Conservation (phyloP, 306 rosid genomes). For the Quercus berberidifolia region DNA sequence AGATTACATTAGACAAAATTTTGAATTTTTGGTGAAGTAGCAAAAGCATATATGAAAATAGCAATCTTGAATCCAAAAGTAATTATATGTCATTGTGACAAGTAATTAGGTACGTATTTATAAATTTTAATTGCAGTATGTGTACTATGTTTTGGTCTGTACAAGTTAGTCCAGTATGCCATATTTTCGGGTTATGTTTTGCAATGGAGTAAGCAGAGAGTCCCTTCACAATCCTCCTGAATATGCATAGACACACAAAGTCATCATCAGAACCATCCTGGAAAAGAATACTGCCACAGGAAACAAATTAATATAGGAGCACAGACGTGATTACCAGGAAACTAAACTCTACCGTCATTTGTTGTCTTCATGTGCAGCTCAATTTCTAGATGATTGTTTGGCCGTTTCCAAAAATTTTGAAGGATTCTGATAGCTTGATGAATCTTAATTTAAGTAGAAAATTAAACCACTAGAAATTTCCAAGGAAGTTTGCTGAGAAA, state of each 20-base stretch:
- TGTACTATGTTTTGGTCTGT: too few species aligned
- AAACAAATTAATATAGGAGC: slow-evolving; percentile 32
- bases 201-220: slow-evolving; percentile 69
- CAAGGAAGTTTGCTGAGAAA: slow-evolving; percentile 12
- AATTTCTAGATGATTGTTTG: slow-evolving; percentile 71
- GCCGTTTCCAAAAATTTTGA: slow-evolving; percentile 93
- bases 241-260: slow-evolving; percentile 1
- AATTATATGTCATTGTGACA: too few species aligned
- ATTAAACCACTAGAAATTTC: slow-evolving; percentile 23
- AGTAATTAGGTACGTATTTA: too few species aligned
- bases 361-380: slow-evolving; percentile 59
- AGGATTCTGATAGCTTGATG: slow-evolving; percentile 96
- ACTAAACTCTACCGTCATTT: slow-evolving; percentile 62
- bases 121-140: slow-evolving; percentile 10
- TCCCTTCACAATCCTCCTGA: slow-evolving; percentile 90
- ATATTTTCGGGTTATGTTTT: slow-evolving; percentile 21
- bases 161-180: slow-evolving; percentile 37
- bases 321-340: slow-evolving; percentile 49
- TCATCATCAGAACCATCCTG: neutral
- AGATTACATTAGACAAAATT: too few species aligned
- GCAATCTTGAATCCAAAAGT: too few species aligned
- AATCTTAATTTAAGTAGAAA: slow-evolving; percentile 46
- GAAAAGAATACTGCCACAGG: slow-evolving; percentile 14
- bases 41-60: too few species aligned
- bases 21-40: too few species aligned